phyloP scores from a whole-genome alignment of 2,329 filamentous ascomycete genomes.

The Sporothrix inflata region DNA sequence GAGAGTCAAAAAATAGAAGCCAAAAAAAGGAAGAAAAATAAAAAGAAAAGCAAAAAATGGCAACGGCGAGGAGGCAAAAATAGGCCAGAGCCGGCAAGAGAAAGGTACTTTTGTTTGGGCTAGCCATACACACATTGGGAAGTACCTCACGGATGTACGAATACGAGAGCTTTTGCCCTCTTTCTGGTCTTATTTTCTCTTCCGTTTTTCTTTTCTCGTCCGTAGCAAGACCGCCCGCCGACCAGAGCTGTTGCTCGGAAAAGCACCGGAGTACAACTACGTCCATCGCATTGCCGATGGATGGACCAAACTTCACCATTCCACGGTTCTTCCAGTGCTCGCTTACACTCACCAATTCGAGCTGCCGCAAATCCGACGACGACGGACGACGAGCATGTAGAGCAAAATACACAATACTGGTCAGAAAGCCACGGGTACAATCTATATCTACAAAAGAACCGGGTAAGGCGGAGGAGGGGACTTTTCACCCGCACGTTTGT shows the following conservation, averaged over 20 bases:
- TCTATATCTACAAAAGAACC: constrained; percentile 2
- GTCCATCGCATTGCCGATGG: neutral
- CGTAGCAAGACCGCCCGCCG: neutral
- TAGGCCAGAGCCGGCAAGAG: neutral
- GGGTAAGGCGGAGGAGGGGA: neutral
- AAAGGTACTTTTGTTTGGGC: neutral
- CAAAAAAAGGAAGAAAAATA: neutral
- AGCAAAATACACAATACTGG: neutral
- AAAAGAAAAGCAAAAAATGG: neutral
- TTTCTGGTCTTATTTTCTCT: neutral
- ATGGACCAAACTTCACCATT: neutral
- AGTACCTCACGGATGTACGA: neutral
- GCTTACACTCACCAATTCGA: neutral
- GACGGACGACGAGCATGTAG: neutral
- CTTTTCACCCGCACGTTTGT: neutral
- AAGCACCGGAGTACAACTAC: neutral
- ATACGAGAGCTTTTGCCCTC: neutral
- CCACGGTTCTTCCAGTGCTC: neutral
- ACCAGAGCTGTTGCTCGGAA: neutral
- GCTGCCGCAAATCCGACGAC: neutral
- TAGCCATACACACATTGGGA: neutral
- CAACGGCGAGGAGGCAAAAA: neutral
- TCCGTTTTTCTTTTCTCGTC: neutral
- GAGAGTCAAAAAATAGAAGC: constrained; percentile 13
- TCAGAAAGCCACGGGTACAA: neutral